Conservation (phyloP, 2,329 filamentous ascomycete genomes). For the Didymella keratinophila region DNA sequence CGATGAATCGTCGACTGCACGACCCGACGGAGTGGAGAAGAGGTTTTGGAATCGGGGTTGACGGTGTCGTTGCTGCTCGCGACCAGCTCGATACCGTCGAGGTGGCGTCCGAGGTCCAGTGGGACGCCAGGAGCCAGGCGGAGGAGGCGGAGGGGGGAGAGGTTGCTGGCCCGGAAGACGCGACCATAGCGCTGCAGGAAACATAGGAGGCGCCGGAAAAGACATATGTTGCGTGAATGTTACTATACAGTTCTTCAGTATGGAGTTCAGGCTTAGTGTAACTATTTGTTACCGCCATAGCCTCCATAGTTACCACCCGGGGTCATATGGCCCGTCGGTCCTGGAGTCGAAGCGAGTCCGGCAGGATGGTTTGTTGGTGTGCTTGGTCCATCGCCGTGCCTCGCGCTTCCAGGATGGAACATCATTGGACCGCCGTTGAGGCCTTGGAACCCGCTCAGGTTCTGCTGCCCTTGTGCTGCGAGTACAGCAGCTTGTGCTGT, state of each 20-base stretch:
- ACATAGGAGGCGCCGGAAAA: neutral
- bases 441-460: slow-evolving; percentile 41
- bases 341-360: slow-evolving; percentile 59
- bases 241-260: slow-evolving; percentile 18
- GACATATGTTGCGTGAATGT: neutral
- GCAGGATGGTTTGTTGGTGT: slow-evolving; percentile 69
- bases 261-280: slow-evolving; percentile 4
- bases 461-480: slow-evolving; percentile 53
- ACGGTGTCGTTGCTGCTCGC: neutral
- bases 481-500: slow-evolving; percentile 57
- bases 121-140: neutral
- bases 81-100: neutral
- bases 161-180: neutral
- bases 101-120: neutral
- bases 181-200: neutral
- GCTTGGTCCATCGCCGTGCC: slow-evolving; percentile 65
- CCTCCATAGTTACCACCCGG: slow-evolving; percentile 79
- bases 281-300: slow-evolving; percentile 41
- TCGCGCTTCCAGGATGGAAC: slow-evolving; percentile 52
- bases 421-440: slow-evolving; percentile 47
- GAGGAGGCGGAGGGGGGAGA: too few relatives aligned
- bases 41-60: neutral
- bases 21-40: neutral
- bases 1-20: neutral
- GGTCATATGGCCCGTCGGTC: slow-evolving; percentile 74